Percentiles rank a stretch among this genome's conserved stretches.
Evolutionary conservation across 2,329 filamentous ascomycete species (phyloP).

Genomic region (Plenodomus biglobosus): DNA sequence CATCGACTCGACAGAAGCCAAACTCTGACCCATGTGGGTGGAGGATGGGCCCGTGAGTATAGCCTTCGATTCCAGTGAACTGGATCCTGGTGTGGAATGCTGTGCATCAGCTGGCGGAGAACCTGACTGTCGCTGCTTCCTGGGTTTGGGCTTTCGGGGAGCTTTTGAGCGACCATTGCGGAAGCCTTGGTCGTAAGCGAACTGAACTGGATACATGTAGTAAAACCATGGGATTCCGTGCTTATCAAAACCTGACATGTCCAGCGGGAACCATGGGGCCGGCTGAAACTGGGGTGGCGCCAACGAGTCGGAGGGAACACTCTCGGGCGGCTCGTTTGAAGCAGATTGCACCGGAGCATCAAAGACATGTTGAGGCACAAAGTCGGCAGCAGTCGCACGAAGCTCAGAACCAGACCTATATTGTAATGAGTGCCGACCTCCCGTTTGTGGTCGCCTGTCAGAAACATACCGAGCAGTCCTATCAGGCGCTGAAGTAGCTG

Average conservation of each 20-base stretch:
- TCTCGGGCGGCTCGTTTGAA: not conserved
- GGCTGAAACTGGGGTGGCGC: conserved; percentile 1
- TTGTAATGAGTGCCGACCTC: not conserved
- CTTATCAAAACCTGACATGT: conserved; percentile 25
- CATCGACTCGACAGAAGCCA: conserved; percentile 2
- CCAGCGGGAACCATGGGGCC: conserved; percentile 7
- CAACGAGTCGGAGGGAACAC: not conserved
- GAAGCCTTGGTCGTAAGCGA: conserved; percentile 16
- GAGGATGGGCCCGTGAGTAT: not conserved
- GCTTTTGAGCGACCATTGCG: conserved; percentile 18
- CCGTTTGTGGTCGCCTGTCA: not conserved
- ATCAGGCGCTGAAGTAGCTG: conserved; percentile 7
- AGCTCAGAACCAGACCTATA: conserved; percentile 26
- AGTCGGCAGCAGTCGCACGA: conserved; percentile 36
- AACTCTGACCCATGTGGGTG: conserved; percentile 4
- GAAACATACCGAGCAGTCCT: conserved; percentile 11
- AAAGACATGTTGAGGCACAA: conserved; percentile 22
- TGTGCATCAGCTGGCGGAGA: not conserved
- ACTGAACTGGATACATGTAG: conserved; percentile 33
- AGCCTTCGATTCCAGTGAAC: not conserved
- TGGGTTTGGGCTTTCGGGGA: conserved; percentile 21
- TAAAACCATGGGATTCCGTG: conserved; percentile 34
- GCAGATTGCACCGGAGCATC: not conserved
- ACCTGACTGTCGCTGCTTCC: conserved; percentile 7
- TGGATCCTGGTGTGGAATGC: not conserved